Evolutionary conservation across 2,329 filamentous ascomycete genomes (phyloP), one percentile per base, ranked within the genome.

Genomic region (Talaromyces sp.): DNA sequence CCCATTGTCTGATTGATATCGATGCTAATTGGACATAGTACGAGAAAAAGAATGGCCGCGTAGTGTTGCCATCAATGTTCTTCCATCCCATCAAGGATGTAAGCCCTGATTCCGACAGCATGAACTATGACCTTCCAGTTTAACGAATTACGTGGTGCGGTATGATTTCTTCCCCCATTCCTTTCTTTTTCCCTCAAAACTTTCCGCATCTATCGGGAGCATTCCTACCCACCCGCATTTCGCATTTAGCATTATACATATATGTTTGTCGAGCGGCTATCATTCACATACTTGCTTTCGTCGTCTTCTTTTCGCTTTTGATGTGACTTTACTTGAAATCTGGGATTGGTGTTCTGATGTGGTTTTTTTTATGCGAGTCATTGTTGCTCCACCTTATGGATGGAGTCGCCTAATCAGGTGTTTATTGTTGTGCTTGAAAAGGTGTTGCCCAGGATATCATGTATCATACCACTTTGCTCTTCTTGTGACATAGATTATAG

Each of bases 11-110:
- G 23, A 14, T 5, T 46, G 8, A 12, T 46, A 14, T 18, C 33
- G 12, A 40, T 28, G 31, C 54, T 60, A 60, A 61, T 31, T 23
- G 23, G 8, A 31, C 6, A 40, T 39, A 63, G 66, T 66, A 66
- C 31, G 67, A 69, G 52, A 52, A 61, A 18, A 31, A 62, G 23
- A 63, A 71, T 46, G 70, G 70, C 31, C 65, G 68, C 37, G 66
- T 69, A 4, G 67, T 72, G 8, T 66, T 72, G 44, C 68, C 70
- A 16, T 68, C 70, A 1, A 73, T 73, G 69, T 67, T 73, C 58
- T 70, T 73, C 40, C 71, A 73, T 65, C 62, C 71, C 66, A n/a
- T 73, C 60, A 73, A 73, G 63, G 70, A 71, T 44, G 71, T 66
- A 33, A 60, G 54, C 33, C 60, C 65, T 37, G 65, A 66, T 25